Evolutionary conservation across 2,329 filamentous ascomycete genomes (phyloP), one percentile per base, ranked within the genome.

Genomic region (Chaetomium sp.): DNA sequence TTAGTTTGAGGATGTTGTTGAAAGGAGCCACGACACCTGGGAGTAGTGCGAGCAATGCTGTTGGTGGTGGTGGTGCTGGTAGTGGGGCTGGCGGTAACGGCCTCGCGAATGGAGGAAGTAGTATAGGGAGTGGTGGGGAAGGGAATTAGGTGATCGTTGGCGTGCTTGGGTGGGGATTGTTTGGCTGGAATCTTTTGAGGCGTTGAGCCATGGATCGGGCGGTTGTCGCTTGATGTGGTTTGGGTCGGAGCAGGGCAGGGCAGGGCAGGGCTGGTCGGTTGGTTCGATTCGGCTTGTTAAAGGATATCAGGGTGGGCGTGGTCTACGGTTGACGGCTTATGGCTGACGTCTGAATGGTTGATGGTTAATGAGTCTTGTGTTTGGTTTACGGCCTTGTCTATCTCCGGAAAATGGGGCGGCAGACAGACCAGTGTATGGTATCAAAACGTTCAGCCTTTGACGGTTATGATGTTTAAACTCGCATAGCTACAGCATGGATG

Each of bases 1-100:
- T 87, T 37, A 89, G 88, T 51, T 72, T 88, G 64, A 76, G 81
- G 65, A 76, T 82, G 48, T 66, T 80, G 61, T 65, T 82, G 55
- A 81, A 77, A 69, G 74, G 72, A 33, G 71, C 66, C 40, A 69
- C 56, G 14, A 60, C 49, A 19, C 11, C 43, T 3, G 35, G 9
- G 19, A 27, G 19, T 34, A 32, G 34, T 10, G 50, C 3, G 8
- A 37, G 14, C 12, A 12, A 9, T 5, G 34, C 34, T 34, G 41
- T 27, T 40, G 43, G 41, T 40, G 41, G 6, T 9, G 19, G 42
- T 10, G 19, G 41, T 11, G 33, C n/a, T 32, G 46, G 44, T 34
- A 59, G 62, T 45, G 43, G 55, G 45, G 42, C 38, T 53, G 55
- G 47, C 45, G 37, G 34, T 40, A 37, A 53, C 49, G 19, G 10